Evolutionary conservation across 441 rosid genomes (phyloP).

Genomic region (Raphanus hybrid): DNA sequence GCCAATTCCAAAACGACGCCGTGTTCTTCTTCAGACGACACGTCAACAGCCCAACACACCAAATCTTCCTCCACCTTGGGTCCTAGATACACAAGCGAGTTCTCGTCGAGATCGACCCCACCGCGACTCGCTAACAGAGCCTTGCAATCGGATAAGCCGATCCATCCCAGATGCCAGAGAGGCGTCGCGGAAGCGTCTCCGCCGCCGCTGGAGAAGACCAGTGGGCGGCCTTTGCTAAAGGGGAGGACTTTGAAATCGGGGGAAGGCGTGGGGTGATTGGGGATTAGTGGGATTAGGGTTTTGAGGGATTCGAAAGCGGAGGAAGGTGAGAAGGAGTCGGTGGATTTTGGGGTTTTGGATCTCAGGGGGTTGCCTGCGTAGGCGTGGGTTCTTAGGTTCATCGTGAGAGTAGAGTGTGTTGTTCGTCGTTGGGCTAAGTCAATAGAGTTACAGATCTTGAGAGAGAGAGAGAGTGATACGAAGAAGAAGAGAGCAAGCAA

Average conservation of each 20-base stretch:
- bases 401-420: slow-evolving; percentile 41
- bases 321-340: slow-evolving; percentile 63
- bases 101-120: slow-evolving; percentile 60
- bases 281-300: slow-evolving; percentile 53
- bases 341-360: slow-evolving; percentile 63
- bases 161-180: slow-evolving; percentile 82
- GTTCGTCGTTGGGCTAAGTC: slow-evolving; percentile 29
- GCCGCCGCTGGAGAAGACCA: slow-evolving; percentile 59
- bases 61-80: slow-evolving; percentile 61
- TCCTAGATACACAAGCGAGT: slow-evolving; percentile 79
- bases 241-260: slow-evolving; percentile 78
- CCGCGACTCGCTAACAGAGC: slow-evolving; percentile 44
- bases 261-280: slow-evolving; percentile 46
- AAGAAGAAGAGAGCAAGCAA: slow-evolving; percentile 23
- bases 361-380: slow-evolving; percentile 80
- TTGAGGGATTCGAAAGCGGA: slow-evolving; percentile 76
- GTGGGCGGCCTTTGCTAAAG: slow-evolving; percentile 79
- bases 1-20: slow-evolving; percentile 52
- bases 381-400: slow-evolving; percentile 65
- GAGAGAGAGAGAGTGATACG: slow-evolving; percentile 43
- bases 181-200: slow-evolving; percentile 47
- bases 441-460: slow-evolving; percentile 43
- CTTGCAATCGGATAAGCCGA: slow-evolving; percentile 66
- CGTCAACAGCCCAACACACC: slow-evolving; percentile 87
- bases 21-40: slow-evolving; percentile 46